These are phyloP conservation scores for Euphorbia pulcherrima DNA, from an alignment of 345 rosid species.

Conservation along the genomic window DNA sequence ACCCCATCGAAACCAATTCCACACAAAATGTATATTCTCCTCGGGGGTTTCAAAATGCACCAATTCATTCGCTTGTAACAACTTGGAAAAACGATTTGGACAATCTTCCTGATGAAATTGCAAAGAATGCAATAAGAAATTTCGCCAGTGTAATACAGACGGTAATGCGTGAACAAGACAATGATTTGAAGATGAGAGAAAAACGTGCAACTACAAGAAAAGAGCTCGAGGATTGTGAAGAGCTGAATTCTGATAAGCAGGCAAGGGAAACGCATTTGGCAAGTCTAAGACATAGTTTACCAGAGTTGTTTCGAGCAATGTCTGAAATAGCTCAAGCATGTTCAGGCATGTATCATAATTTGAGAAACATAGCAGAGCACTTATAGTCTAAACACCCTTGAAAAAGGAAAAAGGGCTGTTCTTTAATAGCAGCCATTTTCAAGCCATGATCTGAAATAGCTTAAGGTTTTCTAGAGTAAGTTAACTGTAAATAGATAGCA, in stretches of 20 bases:
- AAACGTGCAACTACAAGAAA: conserved; percentile 53
- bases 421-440: too few species aligned
- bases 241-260: conserved; percentile 37
- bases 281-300: conserved; percentile 65
- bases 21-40: conserved; percentile 91
- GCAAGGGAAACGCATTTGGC: conserved; percentile 72
- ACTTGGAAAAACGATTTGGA: conserved; percentile 62
- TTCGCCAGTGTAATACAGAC: conserved; percentile 63
- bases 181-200: conserved; percentile 50
- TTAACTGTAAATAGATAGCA: too few species aligned
- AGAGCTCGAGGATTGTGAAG: conserved; percentile 65
- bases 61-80: conserved; percentile 54
- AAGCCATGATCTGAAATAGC: too few species aligned
- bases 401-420: too few species aligned
- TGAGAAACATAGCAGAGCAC: conserved; percentile 18
- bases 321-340: conserved; percentile 43
- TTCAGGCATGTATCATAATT: conserved; percentile 42
- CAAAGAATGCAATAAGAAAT: conserved; percentile 53
- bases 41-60: conserved; percentile 56
- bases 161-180: conserved; percentile 60
- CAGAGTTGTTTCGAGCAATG: conserved; percentile 67
- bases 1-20: conserved; percentile 83
- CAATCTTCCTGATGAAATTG: conserved; percentile 60
- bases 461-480: too few species aligned
- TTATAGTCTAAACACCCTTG: too few species aligned